Evolutionary conservation across 345 rosid genomes (phyloP).

Genomic region (Chamaenerion angustifolium): DNA sequence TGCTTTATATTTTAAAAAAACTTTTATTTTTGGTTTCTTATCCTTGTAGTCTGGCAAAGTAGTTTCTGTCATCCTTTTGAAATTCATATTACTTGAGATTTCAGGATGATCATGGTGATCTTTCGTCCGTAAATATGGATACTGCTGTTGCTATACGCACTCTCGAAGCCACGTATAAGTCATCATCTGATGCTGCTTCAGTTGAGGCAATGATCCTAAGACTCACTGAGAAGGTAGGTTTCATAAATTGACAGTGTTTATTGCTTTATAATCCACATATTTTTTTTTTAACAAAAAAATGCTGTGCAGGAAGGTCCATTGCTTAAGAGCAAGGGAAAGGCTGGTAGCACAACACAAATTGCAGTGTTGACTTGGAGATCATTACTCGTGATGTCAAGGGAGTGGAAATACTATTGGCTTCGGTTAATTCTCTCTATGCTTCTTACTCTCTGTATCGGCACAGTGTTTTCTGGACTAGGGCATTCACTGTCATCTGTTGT

Average conservation of each 20-base stretch:
- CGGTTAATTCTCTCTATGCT: conserved; percentile 77
- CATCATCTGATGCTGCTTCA: conserved; percentile 82
- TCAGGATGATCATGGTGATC: conserved; percentile 96
- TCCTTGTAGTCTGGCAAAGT: neutral
- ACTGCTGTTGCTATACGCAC: conserved; percentile 98
- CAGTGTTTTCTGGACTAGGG: conserved; percentile 78
- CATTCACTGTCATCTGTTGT: conserved; percentile 89
- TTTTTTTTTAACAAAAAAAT: neutral
- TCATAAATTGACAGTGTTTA: neutral
- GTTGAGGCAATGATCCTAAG: conserved; percentile 66
- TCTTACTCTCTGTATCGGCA: conserved; percentile 67
- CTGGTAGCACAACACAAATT: conserved; percentile 59
- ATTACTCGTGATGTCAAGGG: conserved; percentile 85
- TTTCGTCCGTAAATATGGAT: conserved; percentile 97
- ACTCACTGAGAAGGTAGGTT: conserved; percentile 70
- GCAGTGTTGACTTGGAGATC: conserved; percentile 98
- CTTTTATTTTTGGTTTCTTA: too few species aligned
- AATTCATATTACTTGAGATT: too few species aligned
- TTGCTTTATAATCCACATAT: neutral
- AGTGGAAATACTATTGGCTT: conserved; percentile 98
- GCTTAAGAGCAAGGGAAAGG: conserved; percentile 87
- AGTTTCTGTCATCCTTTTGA: too few species aligned
- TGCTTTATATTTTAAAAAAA: too few species aligned
- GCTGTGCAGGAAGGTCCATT: conserved; percentile 69
- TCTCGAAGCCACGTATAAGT: conserved; percentile 88